Percentiles rank a stretch among this genome's conserved stretches.
These are phyloP conservation scores for Oldenlandia corymbosa DNA, from an alignment of 257 asterid species.

Conservation along the genomic window DNA sequence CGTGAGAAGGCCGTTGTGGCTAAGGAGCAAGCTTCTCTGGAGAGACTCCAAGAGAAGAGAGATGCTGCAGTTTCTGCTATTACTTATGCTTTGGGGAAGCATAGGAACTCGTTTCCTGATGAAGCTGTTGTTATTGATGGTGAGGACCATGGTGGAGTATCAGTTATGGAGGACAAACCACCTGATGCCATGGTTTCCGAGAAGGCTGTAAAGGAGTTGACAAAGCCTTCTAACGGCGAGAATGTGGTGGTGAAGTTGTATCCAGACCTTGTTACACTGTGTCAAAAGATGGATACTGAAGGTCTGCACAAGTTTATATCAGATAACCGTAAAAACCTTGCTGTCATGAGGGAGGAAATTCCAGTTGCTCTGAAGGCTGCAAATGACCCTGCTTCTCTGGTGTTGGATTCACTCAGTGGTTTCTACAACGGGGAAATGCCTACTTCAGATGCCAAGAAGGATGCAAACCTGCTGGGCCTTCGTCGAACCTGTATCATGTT, in stretches of 20 bases:
- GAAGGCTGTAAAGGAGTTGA: slow-evolving; percentile 22
- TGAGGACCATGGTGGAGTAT: slow-evolving; percentile 37
- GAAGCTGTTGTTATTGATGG: slow-evolving; percentile 24
- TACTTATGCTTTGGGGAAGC: slow-evolving; percentile 50
- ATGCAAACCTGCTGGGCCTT: slow-evolving; percentile 71
- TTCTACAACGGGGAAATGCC: slow-evolving; percentile 58
- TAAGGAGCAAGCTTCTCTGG: slow-evolving; percentile 79
- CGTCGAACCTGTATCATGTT: slow-evolving; percentile 95
- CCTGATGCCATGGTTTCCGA: slow-evolving; percentile 29
- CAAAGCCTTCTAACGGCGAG: slow-evolving; percentile 31
- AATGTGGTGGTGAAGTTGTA: slow-evolving; percentile 53
- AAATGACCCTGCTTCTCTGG: slow-evolving; percentile 66
- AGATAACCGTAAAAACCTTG: slow-evolving; percentile 87
- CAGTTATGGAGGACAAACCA: slow-evolving; percentile 34
- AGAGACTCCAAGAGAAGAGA: slow-evolving; percentile 89
- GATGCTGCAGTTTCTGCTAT: slow-evolving; percentile 91
- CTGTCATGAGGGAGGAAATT: slow-evolving; percentile 75
- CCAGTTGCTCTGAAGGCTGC: slow-evolving; percentile 83
- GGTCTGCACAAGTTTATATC: slow-evolving; percentile 92
- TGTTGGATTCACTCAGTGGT: slow-evolving; percentile 82
- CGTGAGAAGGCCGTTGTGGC: slow-evolving; percentile 70
- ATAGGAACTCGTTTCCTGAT: slow-evolving; percentile 35
- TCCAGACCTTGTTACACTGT: slow-evolving; percentile 74
- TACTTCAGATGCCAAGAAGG: slow-evolving; percentile 66
- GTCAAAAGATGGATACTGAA: slow-evolving; percentile 81